phyloP scores from a whole-genome alignment of 805 yeast species.

The Ogataea thermomethanolica region DNA sequence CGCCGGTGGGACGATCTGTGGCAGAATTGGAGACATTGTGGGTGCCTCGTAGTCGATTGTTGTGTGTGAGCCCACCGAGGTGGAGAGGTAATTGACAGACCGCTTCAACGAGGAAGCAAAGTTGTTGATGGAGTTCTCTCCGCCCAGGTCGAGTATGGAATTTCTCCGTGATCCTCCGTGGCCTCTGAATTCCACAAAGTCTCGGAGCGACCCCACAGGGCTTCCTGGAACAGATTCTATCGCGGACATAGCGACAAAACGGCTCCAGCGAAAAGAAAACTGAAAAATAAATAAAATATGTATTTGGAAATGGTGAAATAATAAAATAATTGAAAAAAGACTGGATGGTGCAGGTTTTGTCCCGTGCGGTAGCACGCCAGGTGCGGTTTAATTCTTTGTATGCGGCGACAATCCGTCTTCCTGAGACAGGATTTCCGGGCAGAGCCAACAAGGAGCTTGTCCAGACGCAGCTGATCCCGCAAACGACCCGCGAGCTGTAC shows the following conservation, averaged over 20 bases:
- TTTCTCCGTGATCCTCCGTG: constrained; percentile 25
- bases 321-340: neutral
- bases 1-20: neutral
- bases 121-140: constrained; percentile 35
- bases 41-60: constrained; percentile 1
- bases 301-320: neutral
- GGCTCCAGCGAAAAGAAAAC: neutral
- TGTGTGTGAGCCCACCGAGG: constrained; percentile 19
- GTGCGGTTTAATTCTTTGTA: constrained; percentile 10
- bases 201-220: neutral
- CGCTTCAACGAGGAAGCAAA: constrained; percentile 35
- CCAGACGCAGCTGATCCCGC: constrained; percentile 42
- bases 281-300: neutral
- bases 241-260: constrained; percentile 5
- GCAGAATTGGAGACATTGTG: neutral
- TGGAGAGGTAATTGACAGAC: constrained; percentile 30
- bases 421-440: constrained; percentile 64
- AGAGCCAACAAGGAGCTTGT: constrained; percentile 49
- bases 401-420: constrained; percentile 41
- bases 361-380: constrained; percentile 3
- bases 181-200: neutral
- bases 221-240: constrained; percentile 1
- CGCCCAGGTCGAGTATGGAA: constrained; percentile 36
- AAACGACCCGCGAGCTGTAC: constrained; percentile 60
- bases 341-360: neutral